These are phyloP conservation scores for Myxozyma kluyveri DNA, from an alignment of 805 yeast genomes.

Conservation along the genomic window DNA sequence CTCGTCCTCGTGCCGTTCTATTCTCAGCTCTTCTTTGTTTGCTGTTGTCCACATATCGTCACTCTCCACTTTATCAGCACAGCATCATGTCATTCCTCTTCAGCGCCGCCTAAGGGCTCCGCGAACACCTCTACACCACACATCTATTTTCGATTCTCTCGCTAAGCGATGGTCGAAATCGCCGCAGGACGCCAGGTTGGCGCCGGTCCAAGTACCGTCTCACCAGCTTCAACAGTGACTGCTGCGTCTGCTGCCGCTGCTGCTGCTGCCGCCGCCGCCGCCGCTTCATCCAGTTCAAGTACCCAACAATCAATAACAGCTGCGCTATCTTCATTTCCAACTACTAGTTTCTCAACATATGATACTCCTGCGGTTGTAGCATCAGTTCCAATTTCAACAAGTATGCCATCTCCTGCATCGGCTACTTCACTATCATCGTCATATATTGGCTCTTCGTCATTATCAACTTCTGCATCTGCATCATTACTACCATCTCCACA, in stretches of 20 bases:
- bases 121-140: background rate
- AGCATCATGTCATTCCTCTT: background rate
- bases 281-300: background rate
- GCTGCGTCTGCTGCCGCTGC: slow-evolving; percentile 3
- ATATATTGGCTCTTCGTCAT: background rate
- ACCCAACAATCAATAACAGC: slow-evolving; percentile 1
- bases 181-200: slow-evolving; percentile 6
- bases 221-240: slow-evolving; percentile 2
- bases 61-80: too few relatives aligned
- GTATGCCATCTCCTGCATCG: too few relatives aligned
- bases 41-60: too few relatives aligned
- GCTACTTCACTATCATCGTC: background rate
- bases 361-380: slow-evolving; percentile 10
- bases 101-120: background rate
- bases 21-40: too few relatives aligned
- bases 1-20: too few relatives aligned
- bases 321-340: slow-evolving; percentile 6
- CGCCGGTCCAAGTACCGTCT: background rate
- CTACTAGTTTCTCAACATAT: slow-evolving; percentile 5
- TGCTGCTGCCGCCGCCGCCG: slow-evolving; percentile 6
- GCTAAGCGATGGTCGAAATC: slow-evolving; percentile 11
- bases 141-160: background rate
- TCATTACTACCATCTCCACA: slow-evolving; percentile 4
- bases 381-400: too few relatives aligned
- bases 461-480: background rate